Evolutionary conservation across 371 early-diverging fungal species (phyloP), one percentile per base, ranked within the genome.

Genomic region (Paraphysoderma sedebokerense): DNA sequence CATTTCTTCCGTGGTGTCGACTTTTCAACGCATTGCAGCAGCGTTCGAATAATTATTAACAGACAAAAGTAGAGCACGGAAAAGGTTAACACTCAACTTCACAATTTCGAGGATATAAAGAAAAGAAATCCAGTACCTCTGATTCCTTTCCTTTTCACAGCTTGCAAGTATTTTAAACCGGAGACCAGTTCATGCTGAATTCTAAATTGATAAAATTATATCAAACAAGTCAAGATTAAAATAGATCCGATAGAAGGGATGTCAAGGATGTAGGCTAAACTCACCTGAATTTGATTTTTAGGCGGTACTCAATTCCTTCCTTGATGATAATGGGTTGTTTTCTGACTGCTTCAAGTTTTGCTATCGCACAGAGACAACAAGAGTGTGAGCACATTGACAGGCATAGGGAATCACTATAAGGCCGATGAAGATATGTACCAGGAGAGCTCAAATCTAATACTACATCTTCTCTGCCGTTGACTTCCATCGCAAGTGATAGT

Each of bases 1-100:
- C 93, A 96, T 93, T 58, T 90, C 90, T 57, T 93, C 90, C 49
- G 69, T 71, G 69, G 79, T 85, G 60, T 92, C 93, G 38, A 92
- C 90, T 79, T n/a, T n/a, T n/a, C n/a, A n/a, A n/a, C n/a, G n/a
- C n/a, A n/a, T n/a, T n/a, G n/a, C n/a, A n/a, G n/a, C n/a, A n/a
- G n/a, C n/a, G n/a, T n/a, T n/a, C n/a, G n/a, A n/a, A n/a, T n/a
- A n/a, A n/a, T n/a, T n/a, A n/a, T n/a, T n/a, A n/a, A n/a, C n/a
- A n/a, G n/a, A n/a, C n/a, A n/a, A n/a, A n/a, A n/a, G n/a, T n/a
- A n/a, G n/a, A n/a, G n/a, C n/a, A n/a, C n/a, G n/a, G n/a, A n/a
- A n/a, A n/a, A n/a, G n/a, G n/a, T n/a, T n/a, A n/a, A n/a, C n/a
- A n/a, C n/a, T n/a, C n/a, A n/a, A n/a, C n/a, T n/a, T n/a, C n/a